Evolutionary conservation across 345 rosid species (phyloP).

Genomic region (Triadica sebifera): DNA sequence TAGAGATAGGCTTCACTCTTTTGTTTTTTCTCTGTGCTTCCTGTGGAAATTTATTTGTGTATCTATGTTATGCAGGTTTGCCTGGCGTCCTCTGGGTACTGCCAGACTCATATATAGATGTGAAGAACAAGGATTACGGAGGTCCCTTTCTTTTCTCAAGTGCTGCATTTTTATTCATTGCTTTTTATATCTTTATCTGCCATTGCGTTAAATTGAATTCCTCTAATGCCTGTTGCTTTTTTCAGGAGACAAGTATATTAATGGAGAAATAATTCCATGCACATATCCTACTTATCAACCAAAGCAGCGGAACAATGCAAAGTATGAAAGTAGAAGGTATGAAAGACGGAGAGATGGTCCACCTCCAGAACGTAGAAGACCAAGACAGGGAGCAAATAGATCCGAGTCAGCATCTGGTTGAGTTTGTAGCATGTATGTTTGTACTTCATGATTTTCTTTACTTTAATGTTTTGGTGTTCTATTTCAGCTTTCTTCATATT

Average conservation of each 20-base stretch:
- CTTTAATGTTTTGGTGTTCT: neutral
- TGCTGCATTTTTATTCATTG: neutral
- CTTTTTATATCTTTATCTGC: neutral
- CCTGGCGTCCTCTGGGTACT: conserved; percentile 99
- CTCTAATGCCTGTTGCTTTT: neutral
- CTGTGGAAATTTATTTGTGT: neutral
- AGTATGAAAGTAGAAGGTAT: conserved; percentile 61
- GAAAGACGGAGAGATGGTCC: conserved; percentile 88
- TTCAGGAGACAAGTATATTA: conserved; percentile 84
- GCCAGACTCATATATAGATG: conserved; percentile 94
- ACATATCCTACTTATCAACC: conserved; percentile 93
- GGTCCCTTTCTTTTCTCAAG: conserved; percentile 36
- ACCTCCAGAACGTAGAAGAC: conserved; percentile 61
- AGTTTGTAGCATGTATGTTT: conserved; percentile 10
- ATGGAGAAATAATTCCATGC: conserved; percentile 92
- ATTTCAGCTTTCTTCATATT: neutral
- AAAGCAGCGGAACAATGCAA: conserved; percentile 59
- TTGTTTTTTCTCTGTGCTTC: neutral
- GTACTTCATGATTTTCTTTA: neutral
- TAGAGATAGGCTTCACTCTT: neutral
- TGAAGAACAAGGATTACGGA: conserved; percentile 97
- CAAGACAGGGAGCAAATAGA: conserved; percentile 47
- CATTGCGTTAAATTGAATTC: neutral
- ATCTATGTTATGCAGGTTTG: conserved; percentile 52
- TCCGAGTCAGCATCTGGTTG: conserved; percentile 53